These are phyloP conservation scores for Colletotrichum sp. DNA, from an alignment of 2,329 filamentous ascomycete species.

Conservation along the genomic window DNA sequence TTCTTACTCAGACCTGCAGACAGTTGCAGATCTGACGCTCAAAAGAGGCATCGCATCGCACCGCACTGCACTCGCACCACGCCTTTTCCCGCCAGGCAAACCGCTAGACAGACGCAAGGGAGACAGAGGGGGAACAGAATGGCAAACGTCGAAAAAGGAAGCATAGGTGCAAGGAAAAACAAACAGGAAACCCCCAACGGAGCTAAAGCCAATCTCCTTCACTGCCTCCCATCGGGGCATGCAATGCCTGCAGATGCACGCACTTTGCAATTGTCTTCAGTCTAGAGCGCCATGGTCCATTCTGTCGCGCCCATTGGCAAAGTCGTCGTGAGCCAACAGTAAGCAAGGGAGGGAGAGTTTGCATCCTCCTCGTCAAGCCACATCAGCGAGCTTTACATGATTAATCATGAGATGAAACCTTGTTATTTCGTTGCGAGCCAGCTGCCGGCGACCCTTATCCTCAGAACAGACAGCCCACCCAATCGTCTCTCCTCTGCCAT, in stretches of 20 bases:
- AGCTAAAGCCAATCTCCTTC: neutral
- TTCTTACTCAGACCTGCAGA: neutral
- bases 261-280: constrained; percentile 1
- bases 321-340: neutral
- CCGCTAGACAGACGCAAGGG: neutral
- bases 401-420: constrained; percentile 14
- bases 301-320: neutral
- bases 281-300: neutral
- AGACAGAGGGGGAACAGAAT: neutral
- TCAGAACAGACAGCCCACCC: neutral
- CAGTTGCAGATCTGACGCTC: neutral
- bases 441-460: neutral
- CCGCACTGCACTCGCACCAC: neutral
- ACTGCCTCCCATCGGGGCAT: neutral
- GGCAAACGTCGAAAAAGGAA: neutral
- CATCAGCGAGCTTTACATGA: neutral
- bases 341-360: constrained; percentile 10
- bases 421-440: constrained; percentile 16
- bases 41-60: neutral
- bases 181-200: neutral
- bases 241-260: neutral
- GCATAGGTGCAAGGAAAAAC: neutral
- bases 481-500: neutral
- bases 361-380: neutral
- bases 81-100: neutral